phyloP scores from a whole-genome alignment of 208 protist species.

The Naegleria gruberi region DNA sequence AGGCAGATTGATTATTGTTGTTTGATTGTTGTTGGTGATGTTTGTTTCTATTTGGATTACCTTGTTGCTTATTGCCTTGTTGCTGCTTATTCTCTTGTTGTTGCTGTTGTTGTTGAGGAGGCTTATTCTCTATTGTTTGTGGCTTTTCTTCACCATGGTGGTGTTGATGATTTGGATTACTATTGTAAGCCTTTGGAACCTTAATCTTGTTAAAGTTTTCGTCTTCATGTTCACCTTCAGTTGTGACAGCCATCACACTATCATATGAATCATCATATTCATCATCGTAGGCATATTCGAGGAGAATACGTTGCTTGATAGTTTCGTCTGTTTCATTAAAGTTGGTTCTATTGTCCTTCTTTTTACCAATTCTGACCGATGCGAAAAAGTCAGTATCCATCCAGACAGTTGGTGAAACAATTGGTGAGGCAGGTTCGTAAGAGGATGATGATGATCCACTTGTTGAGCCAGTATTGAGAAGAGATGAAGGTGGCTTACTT shows the following conservation, averaged over 20 bases:
- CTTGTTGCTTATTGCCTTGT: not conserved
- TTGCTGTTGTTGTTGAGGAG: not conserved
- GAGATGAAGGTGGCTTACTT: not conserved
- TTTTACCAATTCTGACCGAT: not conserved
- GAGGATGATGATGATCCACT: not conserved
- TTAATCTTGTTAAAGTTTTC: not conserved
- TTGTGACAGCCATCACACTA: not conserved
- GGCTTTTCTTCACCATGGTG: no score
- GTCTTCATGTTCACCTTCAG: not conserved
- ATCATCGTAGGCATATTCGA: not conserved
- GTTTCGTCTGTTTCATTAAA: not conserved
- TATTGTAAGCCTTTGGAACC: not conserved
- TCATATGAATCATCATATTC: slow-evolving; percentile 11
- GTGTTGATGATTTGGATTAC: not conserved
- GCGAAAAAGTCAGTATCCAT: not conserved
- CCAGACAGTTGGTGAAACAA: not conserved
- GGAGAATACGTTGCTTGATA: not conserved
- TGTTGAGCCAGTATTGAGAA: not conserved
- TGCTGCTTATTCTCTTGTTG: not conserved
- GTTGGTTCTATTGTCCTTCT: not conserved
- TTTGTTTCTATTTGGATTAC: not conserved
- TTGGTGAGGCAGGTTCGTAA: not conserved
- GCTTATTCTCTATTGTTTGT: not conserved
- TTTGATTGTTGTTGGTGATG: no score
- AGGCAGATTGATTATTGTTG: no score